These are phyloP conservation scores for Pythium myriotylum DNA, from an alignment of 352 stramenopile genomes.

Conservation along the genomic window DNA sequence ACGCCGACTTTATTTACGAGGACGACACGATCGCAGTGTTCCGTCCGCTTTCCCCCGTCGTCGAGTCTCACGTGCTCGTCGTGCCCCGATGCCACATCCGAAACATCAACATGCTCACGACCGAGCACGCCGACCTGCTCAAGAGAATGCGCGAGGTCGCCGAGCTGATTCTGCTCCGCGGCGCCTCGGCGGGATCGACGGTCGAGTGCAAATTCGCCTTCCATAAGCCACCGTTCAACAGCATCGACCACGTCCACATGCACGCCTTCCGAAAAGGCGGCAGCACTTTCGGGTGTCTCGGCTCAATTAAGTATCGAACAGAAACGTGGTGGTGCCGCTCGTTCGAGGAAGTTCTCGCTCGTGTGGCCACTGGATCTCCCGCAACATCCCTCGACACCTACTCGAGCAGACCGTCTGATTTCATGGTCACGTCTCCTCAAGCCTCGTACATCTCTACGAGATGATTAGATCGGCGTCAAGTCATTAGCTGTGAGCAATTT, in stretches of 20 bases:
- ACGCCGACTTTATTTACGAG: slow-evolving; percentile 81
- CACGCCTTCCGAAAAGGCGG: slow-evolving; percentile 74
- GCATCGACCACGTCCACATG: slow-evolving; percentile 91
- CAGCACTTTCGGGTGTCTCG: slow-evolving; percentile 60
- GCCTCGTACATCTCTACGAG: slow-evolving; percentile 13
- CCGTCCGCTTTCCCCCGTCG: slow-evolving; percentile 66
- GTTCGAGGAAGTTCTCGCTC: slow-evolving; percentile 72
- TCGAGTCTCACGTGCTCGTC: slow-evolving; percentile 77
- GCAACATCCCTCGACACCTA: slow-evolving; percentile 1
- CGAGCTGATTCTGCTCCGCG: slow-evolving; percentile 39
- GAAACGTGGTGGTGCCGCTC: slow-evolving; percentile 88
- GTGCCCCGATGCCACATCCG: slow-evolving; percentile 83
- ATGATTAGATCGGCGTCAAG: background rate
- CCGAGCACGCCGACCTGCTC: slow-evolving; percentile 59
- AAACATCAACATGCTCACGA: slow-evolving; percentile 82
- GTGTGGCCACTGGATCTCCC: slow-evolving; percentile 15
- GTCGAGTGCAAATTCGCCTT: slow-evolving; percentile 80
- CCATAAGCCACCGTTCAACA: slow-evolving; percentile 88
- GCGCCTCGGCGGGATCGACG: background rate
- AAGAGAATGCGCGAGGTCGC: slow-evolving; percentile 73
- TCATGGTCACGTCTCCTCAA: background rate
- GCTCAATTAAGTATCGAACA: slow-evolving; percentile 84
- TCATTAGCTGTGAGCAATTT: background rate
- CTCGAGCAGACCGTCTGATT: background rate
- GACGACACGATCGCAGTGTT: slow-evolving; percentile 81